Base-by-base conservation (phyloP, 192 early-diverging fungal genomes). In the Lobulomyces angularis region DNA sequence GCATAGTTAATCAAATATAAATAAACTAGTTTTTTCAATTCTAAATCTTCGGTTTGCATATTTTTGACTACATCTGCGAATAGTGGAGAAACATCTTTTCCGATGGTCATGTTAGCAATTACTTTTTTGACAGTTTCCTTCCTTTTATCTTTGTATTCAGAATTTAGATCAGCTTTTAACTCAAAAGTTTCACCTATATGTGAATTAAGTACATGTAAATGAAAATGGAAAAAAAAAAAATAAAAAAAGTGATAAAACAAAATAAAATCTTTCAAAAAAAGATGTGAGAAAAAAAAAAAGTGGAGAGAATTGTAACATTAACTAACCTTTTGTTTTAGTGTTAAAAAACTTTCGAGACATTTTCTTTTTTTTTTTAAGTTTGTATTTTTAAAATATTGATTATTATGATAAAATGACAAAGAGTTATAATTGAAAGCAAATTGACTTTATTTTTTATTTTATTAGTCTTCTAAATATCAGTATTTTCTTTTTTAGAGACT, bases 81-180 rank as follows among this genome's bases (percentile, higher is more conserved):
- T 18, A 98, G 68, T 1, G 79, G 77, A 44, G 79, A 83, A 45
- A 98, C 93, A 58, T 98, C 94, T 52, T 98, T 98, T 46, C 94
- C 94, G 24, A 98, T 87, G 6, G 94, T 98, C 94, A 98, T 98
- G 62, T 98, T 98, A 31, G 94, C 94, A 57, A 98, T 96, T 33
- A 98, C 93, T 57, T 90, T 85, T 49, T 94, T 91, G 24, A 98
- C 92, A 0, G 90, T 86, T 67, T 98, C 94, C 58, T 95, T 96
- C 38, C 94, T 74, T 35, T 81, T 67, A 45, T 96, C 88, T 44
- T 79, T 82, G 66, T 96, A 96, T 67, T 98, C 94, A 62, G 81
- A 84, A 64, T 98, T 98, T 33, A 98, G 67, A 46, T 96, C 94
- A 5, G 84, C 82, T 54, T 86, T 80, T n/a, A 98, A 72, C 67